Evolutionary conservation across 805 yeast genomes (phyloP).

Genomic region (Candida xiaguanensis): DNA sequence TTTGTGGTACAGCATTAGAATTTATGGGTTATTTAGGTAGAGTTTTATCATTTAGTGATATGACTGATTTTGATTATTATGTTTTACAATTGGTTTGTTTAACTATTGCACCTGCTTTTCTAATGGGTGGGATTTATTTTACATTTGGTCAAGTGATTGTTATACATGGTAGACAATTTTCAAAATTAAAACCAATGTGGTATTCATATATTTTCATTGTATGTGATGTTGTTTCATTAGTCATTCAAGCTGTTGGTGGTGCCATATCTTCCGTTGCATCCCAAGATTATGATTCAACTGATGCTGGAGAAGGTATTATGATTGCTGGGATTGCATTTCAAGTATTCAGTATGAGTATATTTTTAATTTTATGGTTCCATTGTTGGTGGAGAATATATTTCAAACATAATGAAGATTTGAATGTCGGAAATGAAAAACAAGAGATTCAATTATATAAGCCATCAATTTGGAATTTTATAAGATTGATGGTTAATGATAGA

Average conservation of each 20-base stretch:
- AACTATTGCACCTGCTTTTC: conserved; percentile 37
- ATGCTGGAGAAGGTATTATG: conserved; percentile 31
- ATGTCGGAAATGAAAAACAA: neutral
- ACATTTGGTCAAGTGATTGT: conserved; percentile 35
- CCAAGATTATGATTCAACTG: conserved; percentile 14
- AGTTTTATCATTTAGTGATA: conserved; percentile 24
- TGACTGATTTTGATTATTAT: conserved; percentile 17
- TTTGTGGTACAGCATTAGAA: conserved; percentile 30
- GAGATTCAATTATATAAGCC: conserved; percentile 11
- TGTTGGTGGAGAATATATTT: conserved; percentile 28
- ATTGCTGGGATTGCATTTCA: conserved; percentile 36
- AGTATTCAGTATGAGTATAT: conserved; percentile 32
- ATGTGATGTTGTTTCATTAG: conserved; percentile 28
- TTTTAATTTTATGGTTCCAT: conserved; percentile 28
- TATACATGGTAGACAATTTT: conserved; percentile 30
- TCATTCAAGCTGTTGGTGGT: conserved; percentile 39
- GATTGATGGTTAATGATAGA: conserved; percentile 21
- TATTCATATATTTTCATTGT: conserved; percentile 37
- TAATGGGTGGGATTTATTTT: conserved; percentile 39
- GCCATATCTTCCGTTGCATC: conserved; percentile 27
- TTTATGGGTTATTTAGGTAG: conserved; percentile 35
- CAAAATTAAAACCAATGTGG: conserved; percentile 38
- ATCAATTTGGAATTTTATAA: conserved; percentile 19
- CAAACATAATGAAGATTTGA: conserved; percentile 1
- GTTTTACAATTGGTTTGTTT: conserved; percentile 28